A percentile compares a stretch with the other conserved stretches of the same genome.
These are phyloP conservation scores for Bothriochloa decipiens DNA, from an alignment of 176 grass and related monocot genomes.

Conservation along the genomic window DNA sequence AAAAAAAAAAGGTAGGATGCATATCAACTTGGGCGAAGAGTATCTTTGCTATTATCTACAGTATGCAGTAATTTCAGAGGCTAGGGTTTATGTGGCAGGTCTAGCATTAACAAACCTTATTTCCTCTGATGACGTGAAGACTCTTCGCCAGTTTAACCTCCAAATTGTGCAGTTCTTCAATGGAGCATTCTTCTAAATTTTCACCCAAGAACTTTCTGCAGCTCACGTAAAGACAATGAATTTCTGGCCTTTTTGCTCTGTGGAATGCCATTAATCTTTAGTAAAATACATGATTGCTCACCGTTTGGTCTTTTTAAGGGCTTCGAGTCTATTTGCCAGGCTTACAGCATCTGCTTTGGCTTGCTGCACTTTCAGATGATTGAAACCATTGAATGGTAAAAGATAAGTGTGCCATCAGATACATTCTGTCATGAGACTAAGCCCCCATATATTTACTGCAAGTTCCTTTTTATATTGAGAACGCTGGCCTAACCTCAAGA, in stretches of 20 bases:
- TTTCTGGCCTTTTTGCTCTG: background rate
- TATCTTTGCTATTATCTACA: background rate
- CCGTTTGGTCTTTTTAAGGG: conserved; percentile 60
- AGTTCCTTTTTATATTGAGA: conserved; percentile 9
- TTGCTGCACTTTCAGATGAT: conserved; percentile 54
- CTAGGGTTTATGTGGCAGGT: background rate
- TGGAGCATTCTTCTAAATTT: conserved; percentile 55
- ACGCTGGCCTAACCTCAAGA: background rate
- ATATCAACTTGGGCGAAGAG: conserved; percentile 17
- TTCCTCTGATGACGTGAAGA: conserved; percentile 49
- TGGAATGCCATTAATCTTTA: background rate
- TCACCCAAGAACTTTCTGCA: conserved; percentile 66
- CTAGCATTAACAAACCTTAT: conserved; percentile 47
- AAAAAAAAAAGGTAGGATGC: conserved; percentile 2
- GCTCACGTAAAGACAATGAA: conserved; percentile 1
- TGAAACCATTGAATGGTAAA: conserved; percentile 36
- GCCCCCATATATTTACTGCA: background rate
- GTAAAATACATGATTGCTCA: conserved; percentile 18
- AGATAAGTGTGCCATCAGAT: background rate
- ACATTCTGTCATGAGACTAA: background rate
- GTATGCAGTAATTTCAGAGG: background rate
- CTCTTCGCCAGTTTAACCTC: conserved; percentile 59
- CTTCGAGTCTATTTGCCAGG: conserved; percentile 64
- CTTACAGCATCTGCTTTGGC: conserved; percentile 49
- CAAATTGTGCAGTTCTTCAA: conserved; percentile 56